Conservation (phyloP, 768 basidiomycete species). For the Fomitopsis serialis region DNA sequence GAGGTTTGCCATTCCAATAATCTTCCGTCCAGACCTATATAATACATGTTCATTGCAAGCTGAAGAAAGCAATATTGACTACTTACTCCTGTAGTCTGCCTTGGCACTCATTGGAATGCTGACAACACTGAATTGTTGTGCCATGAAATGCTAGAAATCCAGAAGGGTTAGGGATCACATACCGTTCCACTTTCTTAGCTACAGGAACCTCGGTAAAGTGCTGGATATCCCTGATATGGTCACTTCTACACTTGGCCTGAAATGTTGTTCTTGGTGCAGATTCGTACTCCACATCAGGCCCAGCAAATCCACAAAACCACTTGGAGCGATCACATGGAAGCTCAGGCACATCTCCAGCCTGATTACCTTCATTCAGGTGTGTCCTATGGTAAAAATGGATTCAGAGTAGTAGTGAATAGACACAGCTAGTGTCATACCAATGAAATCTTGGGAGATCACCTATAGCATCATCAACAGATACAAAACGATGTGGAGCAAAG, state of each 20-base stretch:
- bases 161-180: slow-evolving; percentile 26
- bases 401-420: background rate
- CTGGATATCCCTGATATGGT: slow-evolving; percentile 49
- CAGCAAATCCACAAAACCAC: slow-evolving; percentile 27
- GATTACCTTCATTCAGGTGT: slow-evolving; percentile 23
- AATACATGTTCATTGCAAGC: background rate
- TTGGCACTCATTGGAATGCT: slow-evolving; percentile 48
- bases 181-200: slow-evolving; percentile 54
- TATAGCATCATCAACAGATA: slow-evolving; percentile 70
- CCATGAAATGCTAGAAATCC: background rate
- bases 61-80: background rate
- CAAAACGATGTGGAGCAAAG: slow-evolving; percentile 39
- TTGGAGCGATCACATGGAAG: slow-evolving; percentile 34
- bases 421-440: slow-evolving; percentile 42
- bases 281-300: slow-evolving; percentile 26
- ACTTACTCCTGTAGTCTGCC: slow-evolving; percentile 62
- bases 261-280: slow-evolving; percentile 31
- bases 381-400: slow-evolving; percentile 7
- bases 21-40: slow-evolving; percentile 17
- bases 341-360: background rate
- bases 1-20: slow-evolving; percentile 55
- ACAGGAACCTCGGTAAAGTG: slow-evolving; percentile 59
- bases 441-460: slow-evolving; percentile 68
- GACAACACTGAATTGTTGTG: slow-evolving; percentile 39
- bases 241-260: slow-evolving; percentile 43